Evolutionary conservation across 148 eudicot genomes (phyloP), one percentile per base, ranked within the genome.

Genomic region (Polygonum maritimum): DNA sequence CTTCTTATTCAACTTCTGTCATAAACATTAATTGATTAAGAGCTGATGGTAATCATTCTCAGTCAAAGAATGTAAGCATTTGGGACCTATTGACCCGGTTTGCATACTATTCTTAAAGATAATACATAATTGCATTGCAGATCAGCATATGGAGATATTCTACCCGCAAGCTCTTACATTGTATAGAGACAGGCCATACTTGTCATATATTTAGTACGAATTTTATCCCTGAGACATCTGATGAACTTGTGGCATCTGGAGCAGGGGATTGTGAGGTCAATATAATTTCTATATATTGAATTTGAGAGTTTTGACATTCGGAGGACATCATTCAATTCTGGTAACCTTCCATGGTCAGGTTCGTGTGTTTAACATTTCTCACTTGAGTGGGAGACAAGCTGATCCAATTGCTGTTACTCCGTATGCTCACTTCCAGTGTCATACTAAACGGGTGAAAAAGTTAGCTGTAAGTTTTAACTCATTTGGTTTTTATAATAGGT

Each of bases 231-330:
- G 97, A 90, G 86, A 95, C 98, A 77, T 90, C 91, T 74, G 96
- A 92, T 81, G 96, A 92, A 51, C 81, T 89, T 35, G 97, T 95
- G 62, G 92, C 89, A 76, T 95, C 98, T 78, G 98, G 97, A 71
- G 96, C 98, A 77, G 98, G 88, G 76, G 98, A 95, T 82, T 93
- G 96, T 54, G 96, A 95, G 89, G 98, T 92, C 86, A 80, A 48
- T 71, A 36, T 69, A n/a, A 67, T 40, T 39, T 67, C 15, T 63
- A 75, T 41, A 73, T 69, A 4, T 67, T 16, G 71, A 3, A 49
- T 35, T 38, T 67, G 45, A 67, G 35, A 35, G 4, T 9, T 79
- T 52, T 45, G 36, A 7, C 39, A 58, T 38, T 4, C 35, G 21
- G 39, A 70, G 75, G 21, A 71, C 69, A 48, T 63, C 48, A 67